These are phyloP conservation scores for Aspergillus sp. DNA, from an alignment of 2,329 filamentous ascomycete species.

Conservation along the genomic window DNA sequence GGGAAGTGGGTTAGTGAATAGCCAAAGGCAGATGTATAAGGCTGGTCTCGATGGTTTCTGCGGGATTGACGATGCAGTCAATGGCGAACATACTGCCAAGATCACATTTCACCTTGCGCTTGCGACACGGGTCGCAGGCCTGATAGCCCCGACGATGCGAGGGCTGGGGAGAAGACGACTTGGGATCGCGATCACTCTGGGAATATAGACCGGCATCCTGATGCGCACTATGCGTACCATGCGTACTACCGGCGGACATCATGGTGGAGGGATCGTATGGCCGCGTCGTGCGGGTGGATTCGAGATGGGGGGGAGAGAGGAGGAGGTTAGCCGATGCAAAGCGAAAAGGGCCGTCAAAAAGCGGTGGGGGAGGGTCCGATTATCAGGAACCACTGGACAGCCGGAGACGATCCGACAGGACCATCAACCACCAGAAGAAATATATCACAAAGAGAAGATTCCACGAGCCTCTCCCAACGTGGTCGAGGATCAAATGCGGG, in stretches of 20 bases:
- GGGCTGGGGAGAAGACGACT: conserved; percentile 32
- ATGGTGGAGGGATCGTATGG: conserved; percentile 12
- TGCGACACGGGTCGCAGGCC: conserved; percentile 49
- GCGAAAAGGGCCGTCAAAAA: conserved; percentile 34
- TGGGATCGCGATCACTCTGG: conserved; percentile 19
- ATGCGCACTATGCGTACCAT: too few species aligned
- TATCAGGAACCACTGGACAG: conserved; percentile 13
- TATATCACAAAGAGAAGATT: neutral
- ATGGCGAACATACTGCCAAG: conserved; percentile 40
- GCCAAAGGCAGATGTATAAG: too few species aligned
- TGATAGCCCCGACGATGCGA: conserved; percentile 50
- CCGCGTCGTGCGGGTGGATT: conserved; percentile 16
- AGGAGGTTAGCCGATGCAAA: conserved; percentile 39
- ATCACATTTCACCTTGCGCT: conserved; percentile 51
- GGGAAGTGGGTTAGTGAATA: neutral
- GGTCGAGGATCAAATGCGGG: conserved; percentile 24
- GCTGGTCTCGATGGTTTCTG: too few species aligned
- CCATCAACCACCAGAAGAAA: neutral
- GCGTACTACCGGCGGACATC: conserved; percentile 16
- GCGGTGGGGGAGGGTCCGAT: conserved; percentile 29
- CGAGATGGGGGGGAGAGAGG: conserved; percentile 18
- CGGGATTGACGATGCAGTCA: neutral
- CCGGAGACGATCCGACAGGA: neutral
- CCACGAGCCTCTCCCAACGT: neutral
- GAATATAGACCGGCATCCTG: conserved; percentile 16